phyloP scores from a whole-genome alignment of 306 rosid genomes.

The Pterocarpus macrocarpus region DNA sequence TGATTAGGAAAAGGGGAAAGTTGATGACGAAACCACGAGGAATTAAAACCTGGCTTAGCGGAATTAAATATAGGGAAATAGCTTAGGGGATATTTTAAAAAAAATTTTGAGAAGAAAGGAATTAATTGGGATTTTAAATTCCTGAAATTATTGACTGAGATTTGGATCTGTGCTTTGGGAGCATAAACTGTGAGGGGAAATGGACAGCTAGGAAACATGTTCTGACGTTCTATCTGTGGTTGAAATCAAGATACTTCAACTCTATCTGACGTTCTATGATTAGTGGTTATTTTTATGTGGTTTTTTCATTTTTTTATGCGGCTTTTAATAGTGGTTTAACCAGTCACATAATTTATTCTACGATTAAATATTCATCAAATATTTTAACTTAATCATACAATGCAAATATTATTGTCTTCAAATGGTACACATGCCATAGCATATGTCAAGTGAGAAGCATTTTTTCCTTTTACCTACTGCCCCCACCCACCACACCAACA shows the following conservation, averaged over 20 bases:
- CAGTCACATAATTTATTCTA: not conserved
- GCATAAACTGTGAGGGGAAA: not conserved
- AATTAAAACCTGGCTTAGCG: not conserved
- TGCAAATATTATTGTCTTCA: not conserved
- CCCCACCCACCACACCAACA: too few species aligned
- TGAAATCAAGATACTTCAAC: slow-evolving; percentile 19
- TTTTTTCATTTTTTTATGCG: too few species aligned
- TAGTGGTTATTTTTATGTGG: too few species aligned
- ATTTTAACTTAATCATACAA: not conserved
- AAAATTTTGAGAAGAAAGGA: not conserved
- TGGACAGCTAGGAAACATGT: slow-evolving; percentile 42
- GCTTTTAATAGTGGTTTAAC: not conserved
- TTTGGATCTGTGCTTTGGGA: slow-evolving; percentile 47
- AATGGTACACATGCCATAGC: not conserved
- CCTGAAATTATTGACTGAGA: slow-evolving; percentile 35
- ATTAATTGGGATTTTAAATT: slow-evolving; percentile 44
- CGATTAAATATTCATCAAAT: not conserved
- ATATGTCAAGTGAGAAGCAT: not conserved
- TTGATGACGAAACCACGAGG: slow-evolving; percentile 30
- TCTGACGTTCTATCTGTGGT: slow-evolving; percentile 11
- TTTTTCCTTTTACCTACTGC: too few species aligned
- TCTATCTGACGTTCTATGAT: not conserved
- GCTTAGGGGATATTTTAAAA: not conserved
- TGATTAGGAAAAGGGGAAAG: slow-evolving; percentile 30
- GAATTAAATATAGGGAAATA: slow-evolving; percentile 29